Conservation (phyloP, 2,329 filamentous ascomycete genomes). For the Periglandula ipomoeae region DNA sequence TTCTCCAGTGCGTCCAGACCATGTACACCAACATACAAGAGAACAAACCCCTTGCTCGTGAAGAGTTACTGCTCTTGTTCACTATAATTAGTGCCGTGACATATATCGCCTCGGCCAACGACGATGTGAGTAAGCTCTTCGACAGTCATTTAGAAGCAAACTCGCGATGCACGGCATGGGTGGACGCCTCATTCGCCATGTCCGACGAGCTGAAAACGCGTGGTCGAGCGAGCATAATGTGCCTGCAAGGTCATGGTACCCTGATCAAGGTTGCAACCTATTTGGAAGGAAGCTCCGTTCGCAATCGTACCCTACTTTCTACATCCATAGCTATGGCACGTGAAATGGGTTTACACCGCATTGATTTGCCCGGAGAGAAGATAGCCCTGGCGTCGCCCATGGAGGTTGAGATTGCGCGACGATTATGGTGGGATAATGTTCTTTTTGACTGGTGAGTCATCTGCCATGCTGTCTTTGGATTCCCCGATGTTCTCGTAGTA, state of each 20-base stretch:
- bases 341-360: conserved; percentile 5
- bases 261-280: conserved; percentile 5
- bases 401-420: conserved; percentile 5
- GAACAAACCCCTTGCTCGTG: neutral
- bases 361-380: conserved; percentile 2
- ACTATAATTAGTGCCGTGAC: conserved; percentile 4
- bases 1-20: conserved; percentile 2
- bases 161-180: conserved; percentile 5
- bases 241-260: conserved; percentile 5
- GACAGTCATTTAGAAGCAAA: conserved; percentile 1
- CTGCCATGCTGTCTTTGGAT: neutral
- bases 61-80: conserved; percentile 2
- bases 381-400: neutral
- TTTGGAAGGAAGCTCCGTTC: conserved; percentile 5
- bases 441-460: conserved; percentile 4
- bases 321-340: conserved; percentile 7
- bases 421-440: conserved; percentile 7
- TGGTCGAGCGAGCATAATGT: conserved; percentile 1
- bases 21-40: conserved; percentile 3
- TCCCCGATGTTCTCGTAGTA: neutral
- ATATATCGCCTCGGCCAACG: neutral
- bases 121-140: conserved; percentile 3
- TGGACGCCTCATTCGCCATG: conserved; percentile 2
- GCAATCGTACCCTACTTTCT: conserved; percentile 3
- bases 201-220: conserved; percentile 3